These are phyloP conservation scores for Diddensiella transvaalensis DNA, from an alignment of 805 yeast genomes.

Conservation along the genomic window DNA sequence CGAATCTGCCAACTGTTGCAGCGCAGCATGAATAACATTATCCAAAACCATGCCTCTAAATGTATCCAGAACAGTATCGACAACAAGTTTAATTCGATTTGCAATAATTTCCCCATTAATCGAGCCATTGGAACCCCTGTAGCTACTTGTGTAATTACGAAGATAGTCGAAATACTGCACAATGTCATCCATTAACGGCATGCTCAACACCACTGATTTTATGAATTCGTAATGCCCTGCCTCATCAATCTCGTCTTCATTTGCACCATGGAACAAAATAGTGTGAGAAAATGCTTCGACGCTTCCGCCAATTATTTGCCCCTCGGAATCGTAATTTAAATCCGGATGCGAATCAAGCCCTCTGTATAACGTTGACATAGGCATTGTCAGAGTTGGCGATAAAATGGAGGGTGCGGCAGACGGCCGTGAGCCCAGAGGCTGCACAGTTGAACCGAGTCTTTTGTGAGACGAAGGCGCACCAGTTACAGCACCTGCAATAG, in stretches of 20 bases:
- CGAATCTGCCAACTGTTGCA: conserved; percentile 50
- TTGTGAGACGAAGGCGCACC: conserved; percentile 10
- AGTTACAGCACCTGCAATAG: not conserved
- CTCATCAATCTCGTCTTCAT: conserved; percentile 17
- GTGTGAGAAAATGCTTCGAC: conserved; percentile 76
- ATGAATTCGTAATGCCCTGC: conserved; percentile 26
- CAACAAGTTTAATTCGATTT: conserved; percentile 50
- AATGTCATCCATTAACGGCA: conserved; percentile 55
- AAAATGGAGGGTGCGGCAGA: not conserved
- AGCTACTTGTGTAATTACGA: conserved; percentile 37
- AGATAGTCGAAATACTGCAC: conserved; percentile 43
- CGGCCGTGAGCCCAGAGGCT: not conserved
- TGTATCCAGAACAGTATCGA: conserved; percentile 52
- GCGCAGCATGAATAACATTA: conserved; percentile 53
- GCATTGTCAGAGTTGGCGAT: not conserved
- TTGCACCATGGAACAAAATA: conserved; percentile 45
- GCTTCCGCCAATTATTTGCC: conserved; percentile 51
- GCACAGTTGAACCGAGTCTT: conserved; percentile 10
- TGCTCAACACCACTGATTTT: conserved; percentile 44
- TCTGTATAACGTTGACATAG: conserved; percentile 12
- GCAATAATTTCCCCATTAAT: conserved; percentile 39
- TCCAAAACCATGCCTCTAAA: conserved; percentile 71
- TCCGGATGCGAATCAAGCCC: conserved; percentile 56
- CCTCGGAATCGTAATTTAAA: conserved; percentile 46
- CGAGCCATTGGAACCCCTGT: conserved; percentile 13